Base-by-base conservation (phyloP, 345 rosid species). In the Populus nigra region DNA sequence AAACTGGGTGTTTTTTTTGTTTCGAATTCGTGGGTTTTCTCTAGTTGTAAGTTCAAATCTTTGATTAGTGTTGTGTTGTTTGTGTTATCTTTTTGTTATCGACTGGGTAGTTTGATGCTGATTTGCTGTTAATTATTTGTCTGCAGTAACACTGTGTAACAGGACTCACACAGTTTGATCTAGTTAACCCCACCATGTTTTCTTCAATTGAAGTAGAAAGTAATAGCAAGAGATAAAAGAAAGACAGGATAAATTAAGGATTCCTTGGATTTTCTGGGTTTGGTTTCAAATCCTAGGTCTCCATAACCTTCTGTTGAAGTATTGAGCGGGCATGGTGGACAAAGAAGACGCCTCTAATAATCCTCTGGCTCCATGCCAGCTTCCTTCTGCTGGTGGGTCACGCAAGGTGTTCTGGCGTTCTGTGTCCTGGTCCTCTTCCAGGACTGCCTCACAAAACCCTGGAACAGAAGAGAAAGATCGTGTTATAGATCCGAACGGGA, bases 371-470 rank as follows among this genome's bases (percentile, higher is more conserved):
- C 83, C 86, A 47, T 73, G 86, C 79, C 91, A 83, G 81, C 81
- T 86, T 83, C 82, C 96, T 0, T 50, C 84, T 13, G 75, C 75
- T 63, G 71, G 72, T 71, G 86, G 90, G 53, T 84, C 92, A 70
- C 86, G 88, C 83, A 92, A 87, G 86, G 84, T 90, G 94, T 96
- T 88, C 83, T 94, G 97, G 97, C 90, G 98, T 16, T 96, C 98
- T 4, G 97, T 94, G 2, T 96, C 99, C 9, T 96, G 99, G 99
- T 96, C 99, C 10, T 85, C 98, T 63, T 92, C 98, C 53, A 89
- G 99, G 71, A 92, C 97, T 5, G 88, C 89, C 45, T 78, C 85
- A 71, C 93, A 91, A 80, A 86, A 76, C 69, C 86, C 93, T 5
- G 87, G 83, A 41, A 68, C 70, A 13, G 97, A 85, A 73, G 91